phyloP scores from a whole-genome alignment of 1,284 basidiomycete species.

The Microbotryomycetes sp. region DNA sequence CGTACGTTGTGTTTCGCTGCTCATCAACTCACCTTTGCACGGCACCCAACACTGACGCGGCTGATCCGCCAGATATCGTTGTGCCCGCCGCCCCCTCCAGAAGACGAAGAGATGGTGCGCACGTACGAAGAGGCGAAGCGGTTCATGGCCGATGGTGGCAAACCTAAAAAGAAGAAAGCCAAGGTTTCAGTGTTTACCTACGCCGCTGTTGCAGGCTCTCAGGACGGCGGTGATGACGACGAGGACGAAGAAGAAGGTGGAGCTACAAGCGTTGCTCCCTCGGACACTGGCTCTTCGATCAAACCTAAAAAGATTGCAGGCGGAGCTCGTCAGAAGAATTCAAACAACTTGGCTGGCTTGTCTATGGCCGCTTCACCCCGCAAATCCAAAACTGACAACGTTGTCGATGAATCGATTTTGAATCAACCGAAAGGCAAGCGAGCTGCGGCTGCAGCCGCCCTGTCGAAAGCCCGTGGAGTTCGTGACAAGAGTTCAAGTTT shows the following conservation, averaged over 20 bases:
- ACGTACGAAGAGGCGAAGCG: background rate
- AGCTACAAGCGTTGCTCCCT: slow-evolving; percentile 58
- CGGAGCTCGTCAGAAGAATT: no score
- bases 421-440: background rate
- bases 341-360: no score
- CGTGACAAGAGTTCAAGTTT: background rate
- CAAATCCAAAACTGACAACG: no score
- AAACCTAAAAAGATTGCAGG: no score
- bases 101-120: background rate
- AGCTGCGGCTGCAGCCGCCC: background rate
- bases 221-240: slow-evolving; percentile 55
- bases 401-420: no score
- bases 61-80: background rate
- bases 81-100: background rate
- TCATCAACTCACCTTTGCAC: no score
- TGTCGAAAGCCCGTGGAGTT: background rate
- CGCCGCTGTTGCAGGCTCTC: slow-evolving; percentile 47
- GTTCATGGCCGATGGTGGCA: background rate
- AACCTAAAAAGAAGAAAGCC: background rate
- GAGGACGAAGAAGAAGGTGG: slow-evolving; percentile 56
- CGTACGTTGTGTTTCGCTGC: background rate
- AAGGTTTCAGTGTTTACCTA: slow-evolving; percentile 33
- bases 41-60: no score
- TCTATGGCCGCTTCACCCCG: no score
- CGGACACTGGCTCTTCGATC: slow-evolving; percentile 36